Evolutionary conservation across 768 basidiomycete genomes (phyloP), one percentile per base, ranked within the genome.

Genomic region (Naematelia aurantialba): DNA sequence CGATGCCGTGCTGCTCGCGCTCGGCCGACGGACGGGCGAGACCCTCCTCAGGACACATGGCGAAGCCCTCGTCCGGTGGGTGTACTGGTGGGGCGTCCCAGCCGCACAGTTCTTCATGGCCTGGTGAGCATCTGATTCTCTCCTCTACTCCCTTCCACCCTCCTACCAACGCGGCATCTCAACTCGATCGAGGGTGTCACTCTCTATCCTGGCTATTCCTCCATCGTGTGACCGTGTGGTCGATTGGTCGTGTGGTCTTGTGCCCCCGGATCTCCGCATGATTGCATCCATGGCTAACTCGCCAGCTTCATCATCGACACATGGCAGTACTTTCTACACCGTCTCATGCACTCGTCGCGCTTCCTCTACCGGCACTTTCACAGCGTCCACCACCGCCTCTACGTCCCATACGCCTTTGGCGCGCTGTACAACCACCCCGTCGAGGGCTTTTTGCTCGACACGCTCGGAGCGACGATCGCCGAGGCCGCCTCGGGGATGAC

Each of bases 291-390:
- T n/a, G n/a, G 55, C 60, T 65, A 45, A 65, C 39, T 30, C 47
- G 1, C 2, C 61, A 94, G 96, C 81, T 89, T 96, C 77, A 72
- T 92, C 59, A 86, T 98, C 67, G 96, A 99, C 79, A 92, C 92
- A 29, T 97, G 91, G 91, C 93, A 99, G 76, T 99, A 98, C 78
- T 92, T 93, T 79, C 81, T 91, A 19, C 96, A 99, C 74, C 90
- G 94, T 39, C 78, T 80, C 45, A 90, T 96, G 87, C 96, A 98
- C 79, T 79, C 84, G 68, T 90, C 89, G 81, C 88, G 85, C 65
- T 97, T 84, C 78, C 81, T 98, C 29, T 99, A 94, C 80, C 88
- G 85, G 65, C 85, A 89, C 54, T 81, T 97, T 63, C 96, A 99
- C 77, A 91, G 90, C 0, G 86, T 87, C 78, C 96, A 99, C 77